Percentiles rank a stretch among this genome's conserved stretches.
These are phyloP conservation scores for Candida golubevii DNA, from an alignment of 805 yeast species.

Conservation along the genomic window DNA sequence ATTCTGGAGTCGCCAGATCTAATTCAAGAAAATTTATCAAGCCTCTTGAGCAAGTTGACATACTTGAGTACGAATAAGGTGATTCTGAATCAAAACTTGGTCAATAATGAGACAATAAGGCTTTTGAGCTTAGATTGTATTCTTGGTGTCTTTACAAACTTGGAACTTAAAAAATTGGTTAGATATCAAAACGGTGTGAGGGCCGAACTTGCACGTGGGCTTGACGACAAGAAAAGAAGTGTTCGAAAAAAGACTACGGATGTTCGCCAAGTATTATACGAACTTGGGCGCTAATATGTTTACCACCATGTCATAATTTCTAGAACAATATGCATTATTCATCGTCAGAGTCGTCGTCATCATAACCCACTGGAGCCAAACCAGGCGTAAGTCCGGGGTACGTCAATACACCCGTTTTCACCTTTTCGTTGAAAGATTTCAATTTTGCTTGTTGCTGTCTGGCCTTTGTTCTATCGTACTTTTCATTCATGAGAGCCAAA, in stretches of 20 bases:
- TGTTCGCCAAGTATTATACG: conserved; percentile 73
- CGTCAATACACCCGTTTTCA: conserved; percentile 41
- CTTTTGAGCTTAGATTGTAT: conserved; percentile 55
- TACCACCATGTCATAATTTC: conserved; percentile 4
- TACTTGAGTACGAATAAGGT: conserved; percentile 25
- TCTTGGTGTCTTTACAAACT: conserved; percentile 32
- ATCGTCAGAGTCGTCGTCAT: conserved; percentile 22
- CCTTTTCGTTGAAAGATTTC: conserved; percentile 33
- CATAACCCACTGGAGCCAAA: conserved; percentile 69
- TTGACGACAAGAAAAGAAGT: conserved; percentile 71
- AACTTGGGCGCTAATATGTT: conserved; percentile 26
- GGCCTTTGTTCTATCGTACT: conserved; percentile 24
- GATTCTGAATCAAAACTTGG: conserved; percentile 13
- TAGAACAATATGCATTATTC: conserved; percentile 17
- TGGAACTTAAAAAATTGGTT: conserved; percentile 35
- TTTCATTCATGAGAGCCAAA: conserved; percentile 20
- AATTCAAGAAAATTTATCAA: conserved; percentile 49
- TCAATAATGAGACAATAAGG: conserved; percentile 50
- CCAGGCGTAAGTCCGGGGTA: conserved; percentile 78
- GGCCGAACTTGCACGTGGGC: conserved; percentile 41
- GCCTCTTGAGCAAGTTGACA: conserved; percentile 54
- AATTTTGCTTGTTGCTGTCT: conserved; percentile 17
- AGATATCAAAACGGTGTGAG: conserved; percentile 52
- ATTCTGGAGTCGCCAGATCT: conserved; percentile 52
- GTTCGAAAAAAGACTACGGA: conserved; percentile 77